These are phyloP conservation scores for Lactarius hatsudake DNA, from an alignment of 768 basidiomycete species.

Conservation along the genomic window DNA sequence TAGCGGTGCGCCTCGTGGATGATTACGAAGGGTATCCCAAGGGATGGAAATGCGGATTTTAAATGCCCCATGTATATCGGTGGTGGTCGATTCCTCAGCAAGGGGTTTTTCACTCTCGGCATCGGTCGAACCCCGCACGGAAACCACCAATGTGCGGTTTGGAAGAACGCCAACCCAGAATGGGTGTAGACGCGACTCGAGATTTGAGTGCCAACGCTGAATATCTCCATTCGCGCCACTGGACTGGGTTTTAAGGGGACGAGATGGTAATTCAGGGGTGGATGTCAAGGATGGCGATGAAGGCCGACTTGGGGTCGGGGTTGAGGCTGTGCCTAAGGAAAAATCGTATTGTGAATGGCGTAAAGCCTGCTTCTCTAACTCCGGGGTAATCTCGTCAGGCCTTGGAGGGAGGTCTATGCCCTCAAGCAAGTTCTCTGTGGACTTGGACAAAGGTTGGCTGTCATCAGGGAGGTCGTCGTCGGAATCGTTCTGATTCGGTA, in stretches of 20 bases:
- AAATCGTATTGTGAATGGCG: conserved; percentile 18
- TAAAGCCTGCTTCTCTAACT: conserved; percentile 53
- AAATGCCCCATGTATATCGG: conserved; percentile 72
- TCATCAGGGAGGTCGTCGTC: conserved; percentile 32
- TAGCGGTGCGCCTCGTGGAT: conserved; percentile 56
- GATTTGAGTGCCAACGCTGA: conserved; percentile 63
- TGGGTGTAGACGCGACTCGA: conserved; percentile 70
- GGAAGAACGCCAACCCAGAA: conserved; percentile 79
- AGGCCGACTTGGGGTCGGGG: conserved; percentile 11
- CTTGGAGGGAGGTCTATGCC: conserved; percentile 51
- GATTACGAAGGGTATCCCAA: conserved; percentile 67
- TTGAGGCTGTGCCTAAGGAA: conserved; percentile 11
- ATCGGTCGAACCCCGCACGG: conserved; percentile 44
- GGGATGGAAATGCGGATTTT: conserved; percentile 55
- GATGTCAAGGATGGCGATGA: conserved; percentile 16
- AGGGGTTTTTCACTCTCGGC: conserved; percentile 40
- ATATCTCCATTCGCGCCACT: conserved; percentile 33
- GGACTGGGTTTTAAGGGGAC: background rate
- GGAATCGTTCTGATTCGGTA: conserved; percentile 34
- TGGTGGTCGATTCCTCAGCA: conserved; percentile 48
- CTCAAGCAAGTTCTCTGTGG: conserved; percentile 50
- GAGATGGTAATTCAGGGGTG: conserved; percentile 9
- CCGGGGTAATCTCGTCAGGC: conserved; percentile 58
- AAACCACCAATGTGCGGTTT: conserved; percentile 57
- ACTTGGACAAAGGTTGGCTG: conserved; percentile 28